phyloP scores from a whole-genome alignment of 805 yeast species.

The Nakazawaea holstii region DNA sequence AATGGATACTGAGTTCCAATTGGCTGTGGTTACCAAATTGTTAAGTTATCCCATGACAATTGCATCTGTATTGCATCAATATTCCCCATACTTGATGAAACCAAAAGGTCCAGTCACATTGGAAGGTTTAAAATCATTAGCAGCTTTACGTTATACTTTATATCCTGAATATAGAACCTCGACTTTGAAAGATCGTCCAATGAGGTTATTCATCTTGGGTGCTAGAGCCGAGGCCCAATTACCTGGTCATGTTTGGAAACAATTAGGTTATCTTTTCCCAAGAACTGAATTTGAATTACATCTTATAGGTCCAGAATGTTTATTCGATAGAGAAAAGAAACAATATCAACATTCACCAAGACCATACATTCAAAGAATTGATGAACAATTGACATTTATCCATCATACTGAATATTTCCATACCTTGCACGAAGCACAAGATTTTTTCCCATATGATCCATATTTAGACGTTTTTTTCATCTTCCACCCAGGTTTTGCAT shows the following conservation, averaged over 20 bases:
- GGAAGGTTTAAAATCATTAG: slow-evolving; percentile 90
- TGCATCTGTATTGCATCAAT: slow-evolving; percentile 75
- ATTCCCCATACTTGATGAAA: slow-evolving; percentile 73
- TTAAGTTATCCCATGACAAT: slow-evolving; percentile 90
- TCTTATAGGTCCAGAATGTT: slow-evolving; percentile 91
- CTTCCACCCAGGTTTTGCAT: slow-evolving; percentile 93
- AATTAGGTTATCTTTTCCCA: slow-evolving; percentile 81
- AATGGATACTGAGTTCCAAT: slow-evolving; percentile 94
- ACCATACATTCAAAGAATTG: slow-evolving; percentile 70
- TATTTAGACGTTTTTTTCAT: slow-evolving; percentile 87
- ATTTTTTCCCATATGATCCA: slow-evolving; percentile 97
- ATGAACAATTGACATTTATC: slow-evolving; percentile 65
- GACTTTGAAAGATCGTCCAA: slow-evolving; percentile 74
- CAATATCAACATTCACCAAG: slow-evolving; percentile 52
- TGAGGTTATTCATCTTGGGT: slow-evolving; percentile 85
- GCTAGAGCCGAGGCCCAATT: slow-evolving; percentile 91
- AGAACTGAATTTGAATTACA: slow-evolving; percentile 78
- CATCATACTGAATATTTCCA: slow-evolving; percentile 92
- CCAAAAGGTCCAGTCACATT: slow-evolving; percentile 86
- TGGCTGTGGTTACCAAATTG: slow-evolving; percentile 93
- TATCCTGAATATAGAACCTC: slow-evolving; percentile 65
- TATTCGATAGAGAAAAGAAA: slow-evolving; percentile 66
- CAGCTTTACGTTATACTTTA: slow-evolving; percentile 87
- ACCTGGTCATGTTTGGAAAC: slow-evolving; percentile 96
- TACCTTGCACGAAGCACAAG: slow-evolving; percentile 85